These are phyloP conservation scores for Pseudozyma sp. DNA, from an alignment of 1,284 basidiomycete species.

Conservation along the genomic window DNA sequence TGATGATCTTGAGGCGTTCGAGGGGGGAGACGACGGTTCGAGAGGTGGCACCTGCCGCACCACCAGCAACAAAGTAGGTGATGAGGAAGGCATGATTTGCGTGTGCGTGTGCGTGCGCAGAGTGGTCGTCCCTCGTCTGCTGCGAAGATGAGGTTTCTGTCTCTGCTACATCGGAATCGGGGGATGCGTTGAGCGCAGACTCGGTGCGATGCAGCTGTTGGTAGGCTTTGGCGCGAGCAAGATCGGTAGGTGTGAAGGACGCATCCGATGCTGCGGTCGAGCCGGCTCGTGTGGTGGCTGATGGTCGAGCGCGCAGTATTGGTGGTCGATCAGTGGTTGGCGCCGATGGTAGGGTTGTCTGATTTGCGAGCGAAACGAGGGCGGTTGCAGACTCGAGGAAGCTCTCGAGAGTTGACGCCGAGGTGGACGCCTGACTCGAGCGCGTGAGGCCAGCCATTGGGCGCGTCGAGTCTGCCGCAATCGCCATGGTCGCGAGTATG, in stretches of 20 bases:
- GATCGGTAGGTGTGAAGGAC: slow-evolving; percentile 20
- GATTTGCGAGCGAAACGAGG: slow-evolving; percentile 10
- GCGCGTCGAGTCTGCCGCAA: slow-evolving; percentile 8
- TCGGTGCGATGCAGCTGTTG: slow-evolving; percentile 21
- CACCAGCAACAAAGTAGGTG: slow-evolving; percentile 77
- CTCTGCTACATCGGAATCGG: background rate
- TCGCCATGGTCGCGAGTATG: background rate
- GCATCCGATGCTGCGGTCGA: background rate
- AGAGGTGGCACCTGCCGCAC: slow-evolving; percentile 74
- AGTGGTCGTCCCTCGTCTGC: background rate
- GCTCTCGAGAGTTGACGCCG: slow-evolving; percentile 43
- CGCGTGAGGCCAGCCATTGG: slow-evolving; percentile 21
- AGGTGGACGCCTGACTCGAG: slow-evolving; percentile 42
- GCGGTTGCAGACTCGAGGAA: slow-evolving; percentile 28
- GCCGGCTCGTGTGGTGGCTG: background rate
- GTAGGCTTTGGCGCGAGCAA: slow-evolving; percentile 28
- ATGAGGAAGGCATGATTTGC: slow-evolving; percentile 51
- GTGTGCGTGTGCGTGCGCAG: background rate
- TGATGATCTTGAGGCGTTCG: slow-evolving; percentile 93
- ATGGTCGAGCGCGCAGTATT: slow-evolving; percentile 21
- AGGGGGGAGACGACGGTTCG: slow-evolving; percentile 91
- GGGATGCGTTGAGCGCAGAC: background rate
- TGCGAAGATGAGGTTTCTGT: slow-evolving; percentile 3
- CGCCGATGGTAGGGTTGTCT: background rate
- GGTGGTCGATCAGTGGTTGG: slow-evolving; percentile 15